Percentiles rank a stretch among this genome's conserved stretches.
These are phyloP conservation scores for Lactarius quietus DNA, from an alignment of 768 basidiomycete genomes.

Conservation along the genomic window DNA sequence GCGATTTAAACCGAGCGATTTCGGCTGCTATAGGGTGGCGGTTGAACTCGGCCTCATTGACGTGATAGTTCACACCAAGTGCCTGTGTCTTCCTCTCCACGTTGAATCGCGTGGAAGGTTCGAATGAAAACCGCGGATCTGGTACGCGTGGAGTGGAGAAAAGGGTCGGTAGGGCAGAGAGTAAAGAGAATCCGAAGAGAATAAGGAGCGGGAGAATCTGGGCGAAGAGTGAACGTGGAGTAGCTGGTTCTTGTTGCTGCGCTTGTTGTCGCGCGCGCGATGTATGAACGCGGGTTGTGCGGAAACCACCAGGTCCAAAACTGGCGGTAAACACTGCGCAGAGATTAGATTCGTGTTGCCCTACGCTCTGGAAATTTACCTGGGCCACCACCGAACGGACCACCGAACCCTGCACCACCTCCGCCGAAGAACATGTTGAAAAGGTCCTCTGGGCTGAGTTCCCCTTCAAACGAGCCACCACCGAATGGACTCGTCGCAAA, in stretches of 20 bases:
- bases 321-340: conserved; percentile 62
- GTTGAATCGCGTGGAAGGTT: conserved; percentile 55
- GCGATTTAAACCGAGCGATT: conserved; percentile 43
- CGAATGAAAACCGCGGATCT: conserved; percentile 79
- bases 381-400: conserved; percentile 51
- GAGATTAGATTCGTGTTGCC: conserved; percentile 6
- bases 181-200: conserved; percentile 77
- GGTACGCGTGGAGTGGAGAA: conserved; percentile 65
- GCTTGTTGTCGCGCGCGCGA: conserved; percentile 39
- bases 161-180: conserved; percentile 75
- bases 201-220: conserved; percentile 85
- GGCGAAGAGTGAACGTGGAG: conserved; percentile 59
- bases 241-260: conserved; percentile 39
- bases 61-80: conserved; percentile 77
- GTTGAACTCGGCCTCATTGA: conserved; percentile 72
- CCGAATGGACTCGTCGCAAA: conserved; percentile 49
- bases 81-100: conserved; percentile 67
- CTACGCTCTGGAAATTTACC: conserved; percentile 26
- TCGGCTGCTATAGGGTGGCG: conserved; percentile 79
- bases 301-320: conserved; percentile 84
- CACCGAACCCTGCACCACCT: conserved; percentile 54
- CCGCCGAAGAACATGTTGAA: conserved; percentile 99
- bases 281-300: conserved; percentile 52
- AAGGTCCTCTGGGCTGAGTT: conserved; percentile 91
- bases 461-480: conserved; percentile 61